Evolutionary conservation across 2,329 filamentous ascomycete species (phyloP), one percentile per base, ranked within the genome.

Genomic region (Cryphonectria radicalis): DNA sequence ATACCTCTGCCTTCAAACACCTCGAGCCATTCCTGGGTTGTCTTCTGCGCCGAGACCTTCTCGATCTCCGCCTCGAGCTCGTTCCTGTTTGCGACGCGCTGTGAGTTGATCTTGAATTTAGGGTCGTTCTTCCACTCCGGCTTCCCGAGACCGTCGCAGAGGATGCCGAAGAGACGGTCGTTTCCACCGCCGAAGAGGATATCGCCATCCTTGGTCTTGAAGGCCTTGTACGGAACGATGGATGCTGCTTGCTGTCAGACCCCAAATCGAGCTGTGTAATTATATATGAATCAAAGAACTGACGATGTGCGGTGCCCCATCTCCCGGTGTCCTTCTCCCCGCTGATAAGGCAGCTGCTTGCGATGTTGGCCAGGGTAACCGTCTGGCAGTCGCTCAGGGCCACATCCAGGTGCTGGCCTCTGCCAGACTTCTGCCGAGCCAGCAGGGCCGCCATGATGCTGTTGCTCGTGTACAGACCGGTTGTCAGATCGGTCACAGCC

Each of bases 291-390:
- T 40, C 25, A 57, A 32, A 42, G 35, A 46, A n/a, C 83, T 82
- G 84, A 93, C 93, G 96, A 85, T 99, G 96, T 60, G 95, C 95
- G 4, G 96, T 99, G 8, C 96, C 96, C 95, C 96, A 98, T 74
- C 96, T 88, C 0, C 96, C 96, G 0, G 90, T 89, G 79, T 99
- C 96, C 75, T 91, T 92, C 81, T 97, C 83, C 1, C 95, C 95
- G 76, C 93, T 97, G 74, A 98, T 92, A 59, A 99, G 84, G 72
- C 92, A 94, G 72, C 94, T 97, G 79, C 93, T 97, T 11, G 95
- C 96, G 77, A 99, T 94, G 79, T 98, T 99, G n/a, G 94, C 90
- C 62, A 99, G 83, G 0, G 95, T 98, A 0, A 95, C 96, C 25
- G 96, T 95, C 79, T 99, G 96, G 77, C 95, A 98, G 79, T 99